phyloP scores from a whole-genome alignment of 371 early-diverging fungal genomes.

The Mortierella sp. region DNA sequence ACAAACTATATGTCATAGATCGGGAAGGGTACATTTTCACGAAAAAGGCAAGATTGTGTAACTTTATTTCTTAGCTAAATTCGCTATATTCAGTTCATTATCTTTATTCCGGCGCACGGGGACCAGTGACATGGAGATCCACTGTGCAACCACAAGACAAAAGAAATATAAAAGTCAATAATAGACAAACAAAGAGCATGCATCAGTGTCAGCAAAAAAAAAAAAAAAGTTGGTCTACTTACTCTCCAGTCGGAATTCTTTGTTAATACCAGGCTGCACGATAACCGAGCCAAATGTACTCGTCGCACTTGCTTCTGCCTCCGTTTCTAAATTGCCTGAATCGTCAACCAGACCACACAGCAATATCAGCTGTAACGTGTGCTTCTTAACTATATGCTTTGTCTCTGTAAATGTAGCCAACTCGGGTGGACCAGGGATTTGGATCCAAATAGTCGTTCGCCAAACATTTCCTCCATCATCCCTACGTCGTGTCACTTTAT shows the following conservation, averaged over 20 bases:
- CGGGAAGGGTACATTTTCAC: too few relatives aligned
- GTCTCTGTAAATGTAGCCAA: constrained; percentile 42
- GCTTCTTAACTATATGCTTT: constrained; percentile 41
- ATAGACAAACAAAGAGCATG: not conserved
- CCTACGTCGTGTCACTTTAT: not conserved
- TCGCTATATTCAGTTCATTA: not conserved
- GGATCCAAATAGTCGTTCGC: constrained; percentile 39
- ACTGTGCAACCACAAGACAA: constrained; percentile 19
- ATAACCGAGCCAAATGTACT: not conserved
- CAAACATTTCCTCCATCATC: constrained; percentile 20
- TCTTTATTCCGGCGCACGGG: constrained; percentile 31
- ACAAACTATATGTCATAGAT: too few relatives aligned
- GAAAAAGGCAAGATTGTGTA: too few relatives aligned
- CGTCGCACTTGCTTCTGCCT: not conserved
- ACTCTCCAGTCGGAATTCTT: constrained; percentile 55
- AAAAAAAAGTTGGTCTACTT: constrained; percentile 19
- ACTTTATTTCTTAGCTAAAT: too few relatives aligned
- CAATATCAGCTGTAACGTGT: constrained; percentile 42
- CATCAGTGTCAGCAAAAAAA: not conserved
- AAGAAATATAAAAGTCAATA: not conserved
- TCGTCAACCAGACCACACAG: constrained; percentile 27
- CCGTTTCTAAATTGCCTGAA: not conserved
- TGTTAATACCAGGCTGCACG: constrained; percentile 29
- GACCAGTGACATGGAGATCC: constrained; percentile 53
- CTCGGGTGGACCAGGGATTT: constrained; percentile 38